A percentile compares a stretch with the other conserved stretches of the same genome.
Evolutionary conservation across 2,329 filamentous ascomycete species (phyloP).

Genomic region (Helminthosporium solani): DNA sequence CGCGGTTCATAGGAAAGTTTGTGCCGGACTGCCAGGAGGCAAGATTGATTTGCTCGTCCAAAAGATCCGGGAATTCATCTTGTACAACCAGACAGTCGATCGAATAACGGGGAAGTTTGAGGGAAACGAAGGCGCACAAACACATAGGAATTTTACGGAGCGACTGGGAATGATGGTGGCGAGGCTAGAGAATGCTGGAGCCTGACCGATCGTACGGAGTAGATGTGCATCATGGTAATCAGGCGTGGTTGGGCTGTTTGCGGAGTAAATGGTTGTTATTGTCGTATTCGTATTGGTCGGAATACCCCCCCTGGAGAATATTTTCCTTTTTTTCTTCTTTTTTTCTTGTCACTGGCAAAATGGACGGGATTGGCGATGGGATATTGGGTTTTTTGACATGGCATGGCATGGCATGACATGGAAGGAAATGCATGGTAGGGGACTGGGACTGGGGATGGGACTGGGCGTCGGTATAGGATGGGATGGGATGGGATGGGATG

Average conservation of each 20-base stretch:
- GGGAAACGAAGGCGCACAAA: conserved; percentile 50
- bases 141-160: conserved; percentile 53
- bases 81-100: conserved; percentile 61
- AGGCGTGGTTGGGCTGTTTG: background rate
- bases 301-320: too few relatives aligned
- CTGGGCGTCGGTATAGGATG: too few relatives aligned
- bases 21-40: conserved; percentile 46
- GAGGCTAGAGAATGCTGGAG: conserved; percentile 39
- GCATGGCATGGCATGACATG: too few relatives aligned
- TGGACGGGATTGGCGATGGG: too few relatives aligned
- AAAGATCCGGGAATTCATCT: conserved; percentile 63
- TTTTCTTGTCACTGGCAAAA: too few relatives aligned
- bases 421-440: too few relatives aligned
- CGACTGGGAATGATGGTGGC: conserved; percentile 56
- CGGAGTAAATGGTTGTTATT: background rate
- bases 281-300: background rate
- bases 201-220: conserved; percentile 1
- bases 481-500: background rate
- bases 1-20: conserved; percentile 47
- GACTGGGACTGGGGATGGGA: background rate
- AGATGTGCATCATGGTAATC: background rate
- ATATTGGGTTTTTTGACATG: too few relatives aligned
- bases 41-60: conserved; percentile 54
- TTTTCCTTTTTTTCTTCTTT: too few relatives aligned
- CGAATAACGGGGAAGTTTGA: conserved; percentile 43